Conservation (phyloP, 192 early-diverging fungal genomes). For the Coemansia sp. region DNA sequence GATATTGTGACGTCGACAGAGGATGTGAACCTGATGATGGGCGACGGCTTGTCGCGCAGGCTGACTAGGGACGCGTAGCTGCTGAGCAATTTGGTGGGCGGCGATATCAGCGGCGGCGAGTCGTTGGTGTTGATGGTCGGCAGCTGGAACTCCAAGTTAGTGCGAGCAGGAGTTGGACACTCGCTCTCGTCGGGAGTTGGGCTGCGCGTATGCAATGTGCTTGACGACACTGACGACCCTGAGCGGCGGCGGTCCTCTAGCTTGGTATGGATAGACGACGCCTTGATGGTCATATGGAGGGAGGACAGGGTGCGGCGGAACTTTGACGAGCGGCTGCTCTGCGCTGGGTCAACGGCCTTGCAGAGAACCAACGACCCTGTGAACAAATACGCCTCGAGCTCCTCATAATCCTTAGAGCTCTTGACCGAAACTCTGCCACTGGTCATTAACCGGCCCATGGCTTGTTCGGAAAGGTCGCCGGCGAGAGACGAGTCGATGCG, state of each 20-base stretch:
- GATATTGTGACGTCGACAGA: constrained; percentile 15
- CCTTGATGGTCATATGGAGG: constrained; percentile 35
- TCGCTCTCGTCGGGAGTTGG: constrained; percentile 12
- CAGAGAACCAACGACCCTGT: constrained; percentile 34
- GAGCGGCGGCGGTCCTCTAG: constrained; percentile 29
- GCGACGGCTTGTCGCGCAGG: constrained; percentile 35
- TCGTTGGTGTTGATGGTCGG: constrained; percentile 35
- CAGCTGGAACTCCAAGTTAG: constrained; percentile 22
- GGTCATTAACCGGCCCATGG: constrained; percentile 31
- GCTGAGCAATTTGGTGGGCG: constrained; percentile 22
- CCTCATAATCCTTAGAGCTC: constrained; percentile 19
- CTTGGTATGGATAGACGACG: background rate
- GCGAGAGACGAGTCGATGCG: constrained; percentile 19
- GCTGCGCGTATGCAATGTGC: constrained; percentile 30
- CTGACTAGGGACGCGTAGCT: constrained; percentile 47
- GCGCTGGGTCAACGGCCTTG: constrained; percentile 4
- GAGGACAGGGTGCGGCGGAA: constrained; percentile 50
- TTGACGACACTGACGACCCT: constrained; percentile 36
- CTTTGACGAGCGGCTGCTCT: constrained; percentile 13
- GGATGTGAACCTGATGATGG: constrained; percentile 32
- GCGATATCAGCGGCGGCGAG: constrained; percentile 27
- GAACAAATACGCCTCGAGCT: constrained; percentile 41
- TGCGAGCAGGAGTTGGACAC: background rate
- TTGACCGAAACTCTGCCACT: constrained; percentile 23
- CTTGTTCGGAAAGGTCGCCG: background rate